These are phyloP conservation scores for Podospora comata DNA, from an alignment of 495 filamentous ascomycete genomes.

Conservation along the genomic window DNA sequence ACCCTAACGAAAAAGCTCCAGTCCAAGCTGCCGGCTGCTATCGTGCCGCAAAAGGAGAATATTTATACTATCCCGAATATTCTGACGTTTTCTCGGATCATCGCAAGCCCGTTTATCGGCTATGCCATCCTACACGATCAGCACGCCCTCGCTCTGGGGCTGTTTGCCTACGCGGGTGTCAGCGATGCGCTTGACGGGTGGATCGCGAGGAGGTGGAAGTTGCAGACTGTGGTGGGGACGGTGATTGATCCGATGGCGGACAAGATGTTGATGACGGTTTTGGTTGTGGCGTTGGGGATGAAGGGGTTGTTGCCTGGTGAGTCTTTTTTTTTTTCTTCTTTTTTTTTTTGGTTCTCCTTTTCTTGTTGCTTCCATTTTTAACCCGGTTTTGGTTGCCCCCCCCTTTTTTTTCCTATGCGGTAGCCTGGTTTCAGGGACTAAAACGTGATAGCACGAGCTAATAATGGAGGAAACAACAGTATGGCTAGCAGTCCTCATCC, in stretches of 20 bases:
- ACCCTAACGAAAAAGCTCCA: constrained; percentile 45
- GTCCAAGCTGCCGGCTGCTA: constrained; percentile 37
- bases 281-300: constrained; percentile 76
- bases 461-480: constrained; percentile 37
- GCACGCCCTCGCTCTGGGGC: constrained; percentile 68
- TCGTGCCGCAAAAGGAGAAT: constrained; percentile 62
- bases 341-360: not conserved
- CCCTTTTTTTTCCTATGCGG: not conserved
- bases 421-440: no score
- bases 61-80: constrained; percentile 95
- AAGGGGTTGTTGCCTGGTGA: constrained; percentile 77
- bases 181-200: constrained; percentile 91
- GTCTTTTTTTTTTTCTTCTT: constrained; percentile 25
- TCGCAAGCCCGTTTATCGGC: constrained; percentile 81
- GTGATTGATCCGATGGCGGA: constrained; percentile 97
- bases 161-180: constrained; percentile 88
- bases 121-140: constrained; percentile 85
- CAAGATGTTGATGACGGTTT: constrained; percentile 89
- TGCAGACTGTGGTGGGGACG: constrained; percentile 92
- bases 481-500: constrained; percentile 82
- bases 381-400: no score
- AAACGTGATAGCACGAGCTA: no score
- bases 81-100: constrained; percentile 80
- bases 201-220: constrained; percentile 81
- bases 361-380: no score